Evolutionary conservation across 1,139 yeast genomes (phyloP), one percentile per base, ranked within the genome.

Genomic region (Candida smagusa): DNA sequence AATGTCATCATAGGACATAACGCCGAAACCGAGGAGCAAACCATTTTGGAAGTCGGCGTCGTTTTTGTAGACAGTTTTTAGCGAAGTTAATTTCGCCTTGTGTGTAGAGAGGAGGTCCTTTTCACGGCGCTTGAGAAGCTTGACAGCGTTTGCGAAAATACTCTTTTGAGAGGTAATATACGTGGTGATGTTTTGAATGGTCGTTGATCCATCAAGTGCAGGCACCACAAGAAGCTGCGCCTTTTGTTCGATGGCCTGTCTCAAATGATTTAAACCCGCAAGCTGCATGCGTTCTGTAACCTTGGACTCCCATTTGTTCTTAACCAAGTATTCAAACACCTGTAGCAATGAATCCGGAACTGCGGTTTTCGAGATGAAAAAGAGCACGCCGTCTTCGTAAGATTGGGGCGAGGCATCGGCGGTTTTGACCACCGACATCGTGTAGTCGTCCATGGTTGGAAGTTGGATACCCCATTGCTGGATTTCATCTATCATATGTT

Each of bases 251-350:
- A 83, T 49, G 2, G 86, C 81, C 6, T 63, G 56, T 28, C 74
- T 60, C 32, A 84, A 56, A 48, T 80, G 79, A 45, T 77, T 75
- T 31, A 81, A 53, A 1, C 86, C 88, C 23, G 80, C 79, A 7
- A 83, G 59, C 43, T 67, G 62, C 72, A 79, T 74, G 49, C 87
- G 65, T 0, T 75, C 68, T 12, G 66, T 53, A 4, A 39, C 41
- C 6, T 50, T 50, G 3, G 46, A 49, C 45, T 80, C 85, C 53
- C 65, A 60, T 1, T 62, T 57, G 37, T 65, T 68, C 38, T 63
- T 68, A 1, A 74, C 73, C 28, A 84, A 55, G 47, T 60, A 70
- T 22, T 77, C 74, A 54, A 82, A 83, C 12, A 81, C 61, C 25
- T 61, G 58, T 6, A 81, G 52, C 36, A 84, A 54, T 34, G 63